Percentiles rank a stretch among this genome's conserved stretches.
Conservation (phyloP, 352 stramenopile genomes). For the Aphanomyces cochlioides region DNA sequence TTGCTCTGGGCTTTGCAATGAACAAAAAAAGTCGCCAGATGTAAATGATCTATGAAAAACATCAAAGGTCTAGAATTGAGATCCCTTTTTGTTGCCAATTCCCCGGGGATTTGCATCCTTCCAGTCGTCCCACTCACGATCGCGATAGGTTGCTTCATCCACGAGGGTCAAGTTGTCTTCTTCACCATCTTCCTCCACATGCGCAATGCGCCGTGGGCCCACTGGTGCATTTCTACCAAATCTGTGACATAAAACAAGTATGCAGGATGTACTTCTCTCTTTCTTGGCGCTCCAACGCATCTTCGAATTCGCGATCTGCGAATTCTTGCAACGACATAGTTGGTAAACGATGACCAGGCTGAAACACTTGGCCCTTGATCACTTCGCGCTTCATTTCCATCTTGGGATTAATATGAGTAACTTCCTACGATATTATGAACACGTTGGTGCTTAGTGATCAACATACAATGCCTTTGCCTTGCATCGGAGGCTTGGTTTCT, state of each 20-base stretch:
- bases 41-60: no score
- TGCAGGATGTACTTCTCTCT: slow-evolving; percentile 51
- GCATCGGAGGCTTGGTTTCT: slow-evolving; percentile 48
- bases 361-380: slow-evolving; percentile 89
- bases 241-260: slow-evolving; percentile 14
- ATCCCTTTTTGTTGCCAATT: slow-evolving; percentile 95
- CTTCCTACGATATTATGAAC: slow-evolving; percentile 42
- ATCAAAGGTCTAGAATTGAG: slow-evolving; percentile 77
- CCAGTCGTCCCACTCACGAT: slow-evolving; percentile 96
- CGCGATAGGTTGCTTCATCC: slow-evolving; percentile 89
- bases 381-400: slow-evolving; percentile 86
- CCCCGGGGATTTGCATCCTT: slow-evolving; percentile 95
- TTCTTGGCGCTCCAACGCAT: slow-evolving; percentile 86
- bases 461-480: slow-evolving; percentile 73
- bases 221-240: slow-evolving; percentile 48
- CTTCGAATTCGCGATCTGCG: slow-evolving; percentile 79
- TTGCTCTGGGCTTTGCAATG: no score
- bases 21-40: no score
- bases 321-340: slow-evolving; percentile 95
- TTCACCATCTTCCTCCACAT: slow-evolving; percentile 92
- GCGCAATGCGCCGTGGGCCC: slow-evolving; percentile 85
- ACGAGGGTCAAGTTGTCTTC: slow-evolving; percentile 92
- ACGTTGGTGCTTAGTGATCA: background rate
- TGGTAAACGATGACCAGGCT: slow-evolving; percentile 92
- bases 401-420: slow-evolving; percentile 80